These are phyloP conservation scores for Proliferodiscus dingleyae DNA, from an alignment of 2,329 filamentous ascomycete species.

Conservation along the genomic window DNA sequence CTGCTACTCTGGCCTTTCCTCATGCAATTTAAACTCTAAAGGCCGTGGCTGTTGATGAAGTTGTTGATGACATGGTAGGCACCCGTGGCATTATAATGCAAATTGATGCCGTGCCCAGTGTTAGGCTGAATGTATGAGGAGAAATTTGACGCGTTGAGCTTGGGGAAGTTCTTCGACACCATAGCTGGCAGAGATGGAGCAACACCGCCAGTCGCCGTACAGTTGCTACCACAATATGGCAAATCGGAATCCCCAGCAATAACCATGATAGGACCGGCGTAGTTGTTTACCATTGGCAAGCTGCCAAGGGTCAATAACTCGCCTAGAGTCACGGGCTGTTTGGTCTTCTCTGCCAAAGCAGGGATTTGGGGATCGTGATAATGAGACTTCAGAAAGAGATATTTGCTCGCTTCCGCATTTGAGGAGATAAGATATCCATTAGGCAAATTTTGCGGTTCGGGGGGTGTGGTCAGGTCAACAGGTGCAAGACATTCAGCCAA, in stretches of 20 bases:
- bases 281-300: slow-evolving; percentile 35
- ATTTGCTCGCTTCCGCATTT: slow-evolving; percentile 45
- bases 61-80: slow-evolving; percentile 36
- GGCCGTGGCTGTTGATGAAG: slow-evolving; percentile 27
- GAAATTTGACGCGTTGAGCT: slow-evolving; percentile 42
- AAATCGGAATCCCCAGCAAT: slow-evolving; percentile 50
- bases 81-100: slow-evolving; percentile 30
- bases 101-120: slow-evolving; percentile 48
- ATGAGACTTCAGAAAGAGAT: slow-evolving; percentile 47
- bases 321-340: slow-evolving; percentile 53
- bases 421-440: slow-evolving; percentile 50
- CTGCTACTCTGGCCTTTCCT: too few species aligned
- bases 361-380: slow-evolving; percentile 52
- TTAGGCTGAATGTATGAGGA: slow-evolving; percentile 49
- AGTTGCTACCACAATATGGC: slow-evolving; percentile 60
- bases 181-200: slow-evolving; percentile 25
- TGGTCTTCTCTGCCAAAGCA: slow-evolving; percentile 38
- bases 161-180: slow-evolving; percentile 27
- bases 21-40: slow-evolving; percentile 3
- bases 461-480: slow-evolving; percentile 18
- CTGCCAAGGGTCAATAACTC: slow-evolving; percentile 53
- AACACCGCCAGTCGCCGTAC: slow-evolving; percentile 39
- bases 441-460: slow-evolving; percentile 33
- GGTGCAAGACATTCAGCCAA: slow-evolving; percentile 11
- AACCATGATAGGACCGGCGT: slow-evolving; percentile 51